phyloP scores from a whole-genome alignment of 2,329 filamentous ascomycete species.

The Trichocomaceae sp. region DNA sequence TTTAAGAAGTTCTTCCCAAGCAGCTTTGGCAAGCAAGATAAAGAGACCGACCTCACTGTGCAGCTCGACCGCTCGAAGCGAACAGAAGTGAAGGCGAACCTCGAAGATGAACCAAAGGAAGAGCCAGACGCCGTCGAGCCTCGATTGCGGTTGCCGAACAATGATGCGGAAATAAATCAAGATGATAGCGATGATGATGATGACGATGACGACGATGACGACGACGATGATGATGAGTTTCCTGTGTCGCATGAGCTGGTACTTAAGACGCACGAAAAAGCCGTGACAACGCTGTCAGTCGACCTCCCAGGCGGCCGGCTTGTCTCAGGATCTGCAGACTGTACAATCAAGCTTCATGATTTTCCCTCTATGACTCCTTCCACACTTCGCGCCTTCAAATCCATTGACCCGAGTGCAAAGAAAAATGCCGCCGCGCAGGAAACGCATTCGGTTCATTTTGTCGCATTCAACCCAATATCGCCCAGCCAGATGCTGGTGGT shows the following conservation, averaged over 20 bases:
- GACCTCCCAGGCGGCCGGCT: conserved; percentile 80
- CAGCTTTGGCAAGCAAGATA: conserved; percentile 77
- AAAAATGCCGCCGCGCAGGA: conserved; percentile 68
- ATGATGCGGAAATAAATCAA: conserved; percentile 18
- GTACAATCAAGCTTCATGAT: conserved; percentile 86
- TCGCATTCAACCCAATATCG: conserved; percentile 76
- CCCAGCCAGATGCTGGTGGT: conserved; percentile 78
- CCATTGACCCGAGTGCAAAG: conserved; percentile 74
- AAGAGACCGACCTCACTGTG: conserved; percentile 64
- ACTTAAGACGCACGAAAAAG: conserved; percentile 83
- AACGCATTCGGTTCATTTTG: conserved; percentile 79
- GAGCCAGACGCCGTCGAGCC: neutral
- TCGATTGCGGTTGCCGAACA: conserved; percentile 4
- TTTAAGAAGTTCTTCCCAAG: conserved; percentile 62
- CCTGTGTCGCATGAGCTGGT: conserved; percentile 90
- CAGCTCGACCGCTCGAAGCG: conserved; percentile 77
- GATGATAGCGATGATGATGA: conserved; percentile 43
- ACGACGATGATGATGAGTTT: conserved; percentile 76
- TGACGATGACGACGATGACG: conserved; percentile 52
- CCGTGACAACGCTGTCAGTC: conserved; percentile 75
- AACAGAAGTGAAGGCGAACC: conserved; percentile 37
- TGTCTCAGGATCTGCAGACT: conserved; percentile 86
- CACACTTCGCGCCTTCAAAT: conserved; percentile 88
- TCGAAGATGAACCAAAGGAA: conserved; percentile 16
- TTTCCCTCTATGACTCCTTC: conserved; percentile 94